These are phyloP conservation scores for Raddia distichophylla DNA, from an alignment of 176 grass and related monocot genomes.

Conservation along the genomic window DNA sequence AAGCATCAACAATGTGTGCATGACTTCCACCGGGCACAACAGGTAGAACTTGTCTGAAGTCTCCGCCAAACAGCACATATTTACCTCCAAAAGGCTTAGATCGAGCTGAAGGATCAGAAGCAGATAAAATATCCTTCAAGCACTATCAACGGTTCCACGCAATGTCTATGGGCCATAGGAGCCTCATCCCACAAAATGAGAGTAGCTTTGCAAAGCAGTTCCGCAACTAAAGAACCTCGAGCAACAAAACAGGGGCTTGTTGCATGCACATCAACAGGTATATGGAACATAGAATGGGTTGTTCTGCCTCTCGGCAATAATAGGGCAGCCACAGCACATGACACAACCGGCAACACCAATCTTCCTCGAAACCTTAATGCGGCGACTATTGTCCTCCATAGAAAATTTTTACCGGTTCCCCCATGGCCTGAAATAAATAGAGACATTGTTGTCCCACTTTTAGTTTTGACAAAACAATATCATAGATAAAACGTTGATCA, in stretches of 20 bases:
- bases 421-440: not conserved
- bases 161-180: not conserved
- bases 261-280: not conserved
- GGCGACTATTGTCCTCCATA: not conserved
- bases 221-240: too few relatives aligned
- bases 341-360: not conserved
- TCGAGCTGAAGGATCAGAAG: too few relatives aligned
- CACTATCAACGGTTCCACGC: not conserved
- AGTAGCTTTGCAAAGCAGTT: too few relatives aligned
- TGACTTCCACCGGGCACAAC: too few relatives aligned
- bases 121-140: too few relatives aligned
- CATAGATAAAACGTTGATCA: not conserved
- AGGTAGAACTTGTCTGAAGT: too few relatives aligned
- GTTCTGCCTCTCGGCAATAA: not conserved
- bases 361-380: fast-evolving
- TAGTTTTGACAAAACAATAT: fast-evolving
- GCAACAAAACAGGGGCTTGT: not conserved
- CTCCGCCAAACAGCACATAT: too few relatives aligned
- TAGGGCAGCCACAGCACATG: fast-evolving
- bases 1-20: too few relatives aligned
- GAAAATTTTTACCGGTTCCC: not conserved
- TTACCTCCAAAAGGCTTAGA: too few relatives aligned
- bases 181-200: too few relatives aligned
- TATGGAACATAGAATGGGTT: not conserved
- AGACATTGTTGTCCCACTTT: fast-evolving